phyloP scores from a whole-genome alignment of 208 protist genomes.

The Naegleria gruberi region DNA sequence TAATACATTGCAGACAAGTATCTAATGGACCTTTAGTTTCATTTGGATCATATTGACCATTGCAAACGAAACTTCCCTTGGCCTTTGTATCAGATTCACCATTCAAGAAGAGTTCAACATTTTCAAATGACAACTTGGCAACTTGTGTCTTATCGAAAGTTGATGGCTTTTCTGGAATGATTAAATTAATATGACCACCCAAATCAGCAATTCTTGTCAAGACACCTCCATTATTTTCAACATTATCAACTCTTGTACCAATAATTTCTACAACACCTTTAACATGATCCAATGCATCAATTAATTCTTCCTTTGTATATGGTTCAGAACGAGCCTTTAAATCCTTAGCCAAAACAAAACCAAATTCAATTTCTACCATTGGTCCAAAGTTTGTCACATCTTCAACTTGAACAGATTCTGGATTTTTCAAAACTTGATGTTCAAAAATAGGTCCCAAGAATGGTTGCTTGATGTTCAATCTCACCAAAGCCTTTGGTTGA shows the following conservation, averaged over 20 bases:
- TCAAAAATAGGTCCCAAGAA: constrained; percentile 12
- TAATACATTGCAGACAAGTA: not conserved
- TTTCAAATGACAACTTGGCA: not conserved
- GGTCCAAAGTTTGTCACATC: not conserved
- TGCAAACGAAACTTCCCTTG: not conserved
- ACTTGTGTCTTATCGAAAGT: not conserved
- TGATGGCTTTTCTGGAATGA: not conserved
- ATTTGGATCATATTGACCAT: not conserved
- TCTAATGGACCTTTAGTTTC: not conserved
- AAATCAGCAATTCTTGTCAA: not conserved
- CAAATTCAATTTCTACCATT: not conserved
- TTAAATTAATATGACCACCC: not conserved
- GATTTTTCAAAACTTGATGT: not conserved
- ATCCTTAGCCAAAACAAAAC: not conserved
- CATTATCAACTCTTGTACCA: not conserved
- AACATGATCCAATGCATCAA: not conserved
- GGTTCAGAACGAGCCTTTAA: not conserved
- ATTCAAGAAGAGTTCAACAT: not conserved
- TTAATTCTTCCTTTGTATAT: constrained; percentile 14
- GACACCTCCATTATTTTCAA: not conserved
- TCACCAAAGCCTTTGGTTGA: not conserved
- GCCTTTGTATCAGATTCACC: not conserved
- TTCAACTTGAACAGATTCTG: not conserved
- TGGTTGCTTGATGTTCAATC: not conserved
- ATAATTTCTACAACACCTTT: not conserved